These are phyloP conservation scores for Triticum aestivum DNA, from an alignment of 176 grass and related monocot species.

Conservation along the genomic window IWGSC_CS_RefSeq_v2.1 NC_057800.1:138392413-138392912, in stretches of 20 bases:
- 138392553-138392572: background rate
- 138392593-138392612: background rate
- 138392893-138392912: no score
- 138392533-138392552: no score
- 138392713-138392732: background rate
- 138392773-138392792: no score
- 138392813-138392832: no score
- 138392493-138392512: background rate
- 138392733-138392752: background rate
- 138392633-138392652: background rate
- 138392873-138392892: no score
- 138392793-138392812: no score
- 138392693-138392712: background rate
- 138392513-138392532: background rate
- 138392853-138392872: no score
- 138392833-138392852: no score
- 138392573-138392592: background rate
- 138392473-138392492: background rate
- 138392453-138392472: slow-evolving; percentile 73
- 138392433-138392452: slow-evolving; percentile 65
- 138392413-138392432: slow-evolving; percentile 54
- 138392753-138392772: no score
- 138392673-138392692: background rate
- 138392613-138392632: background rate
- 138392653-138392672: background rate